phyloP scores from a whole-genome alignment of 441 rosid species.

The Populus hybrid region DNA sequence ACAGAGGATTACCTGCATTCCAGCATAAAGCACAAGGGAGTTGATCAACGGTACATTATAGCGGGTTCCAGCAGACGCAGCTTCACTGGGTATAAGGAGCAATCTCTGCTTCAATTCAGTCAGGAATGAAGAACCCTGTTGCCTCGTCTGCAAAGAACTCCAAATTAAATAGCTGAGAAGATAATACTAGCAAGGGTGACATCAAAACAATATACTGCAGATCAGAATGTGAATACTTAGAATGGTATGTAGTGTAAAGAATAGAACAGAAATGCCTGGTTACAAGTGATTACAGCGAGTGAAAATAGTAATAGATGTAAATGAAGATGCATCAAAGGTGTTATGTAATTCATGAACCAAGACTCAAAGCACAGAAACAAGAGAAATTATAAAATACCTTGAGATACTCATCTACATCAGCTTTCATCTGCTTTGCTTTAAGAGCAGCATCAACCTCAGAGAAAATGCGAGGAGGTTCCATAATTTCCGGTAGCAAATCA shows the following conservation, averaged over 20 bases:
- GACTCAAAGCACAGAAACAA: neutral
- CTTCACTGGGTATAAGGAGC: slow-evolving; percentile 71
- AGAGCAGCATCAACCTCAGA: slow-evolving; percentile 96
- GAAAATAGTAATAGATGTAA: neutral
- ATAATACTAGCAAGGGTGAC: neutral
- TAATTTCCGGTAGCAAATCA: slow-evolving; percentile 94
- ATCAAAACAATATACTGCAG: neutral
- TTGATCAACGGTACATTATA: slow-evolving; percentile 91
- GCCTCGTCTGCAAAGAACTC: slow-evolving; percentile 57
- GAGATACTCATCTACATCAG: slow-evolving; percentile 94
- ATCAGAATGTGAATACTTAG: neutral
- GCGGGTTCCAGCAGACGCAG: slow-evolving; percentile 81
- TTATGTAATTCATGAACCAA: neutral
- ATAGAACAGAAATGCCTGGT: neutral
- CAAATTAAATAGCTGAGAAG: neutral
- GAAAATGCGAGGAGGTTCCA: slow-evolving; percentile 78
- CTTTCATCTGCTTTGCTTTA: slow-evolving; percentile 82
- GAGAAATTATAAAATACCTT: slow-evolving; percentile 39
- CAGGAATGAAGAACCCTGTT: slow-evolving; percentile 67
- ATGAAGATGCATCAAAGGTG: neutral
- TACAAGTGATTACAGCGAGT: neutral
- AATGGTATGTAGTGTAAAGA: no score
- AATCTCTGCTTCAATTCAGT: slow-evolving; percentile 82
- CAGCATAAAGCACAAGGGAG: slow-evolving; percentile 95
- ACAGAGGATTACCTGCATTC: slow-evolving; percentile 75